These are phyloP conservation scores for Picea glauca DNA, from an alignment of 75 land plant species.

Conservation along the genomic window DNA sequence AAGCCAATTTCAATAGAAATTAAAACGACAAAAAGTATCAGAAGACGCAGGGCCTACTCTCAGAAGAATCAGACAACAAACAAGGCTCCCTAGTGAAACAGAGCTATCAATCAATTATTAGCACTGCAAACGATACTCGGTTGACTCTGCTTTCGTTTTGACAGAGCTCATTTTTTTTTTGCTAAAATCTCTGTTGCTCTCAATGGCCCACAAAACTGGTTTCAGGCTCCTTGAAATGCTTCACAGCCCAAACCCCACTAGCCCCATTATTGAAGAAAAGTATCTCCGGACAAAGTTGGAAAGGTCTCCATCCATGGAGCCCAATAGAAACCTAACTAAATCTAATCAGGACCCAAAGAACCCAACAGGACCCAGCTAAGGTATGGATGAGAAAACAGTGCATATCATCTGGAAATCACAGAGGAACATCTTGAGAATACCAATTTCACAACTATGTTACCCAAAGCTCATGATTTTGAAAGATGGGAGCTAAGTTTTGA, in stretches of 20 bases:
- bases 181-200: constrained; percentile 1
- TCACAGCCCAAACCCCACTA: constrained; percentile 12
- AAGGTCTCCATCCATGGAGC: constrained; percentile 11
- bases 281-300: background rate
- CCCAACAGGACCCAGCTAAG: background rate
- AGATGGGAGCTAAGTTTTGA: too few relatives aligned
- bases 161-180: background rate
- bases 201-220: constrained; percentile 15
- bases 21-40: background rate
- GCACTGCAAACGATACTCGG: constrained; percentile 8
- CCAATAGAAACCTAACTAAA: constrained; percentile 2
- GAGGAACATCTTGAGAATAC: background rate
- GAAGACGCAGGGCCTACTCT: constrained; percentile 11
- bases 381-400: background rate
- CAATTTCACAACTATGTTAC: background rate
- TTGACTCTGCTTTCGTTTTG: constrained; percentile 5
- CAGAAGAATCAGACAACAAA: constrained; percentile 5
- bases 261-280: constrained; percentile 13
- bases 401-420: background rate
- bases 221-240: constrained; percentile 10
- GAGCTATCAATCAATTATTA: constrained; percentile 12
- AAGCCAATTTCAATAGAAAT: constrained; percentile 1
- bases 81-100: background rate
- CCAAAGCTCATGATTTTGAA: too few relatives aligned
- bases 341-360: background rate